Evolutionary conservation across 2,329 filamentous ascomycete genomes (phyloP).

Genomic region (Cryphonectria parasitica): DNA sequence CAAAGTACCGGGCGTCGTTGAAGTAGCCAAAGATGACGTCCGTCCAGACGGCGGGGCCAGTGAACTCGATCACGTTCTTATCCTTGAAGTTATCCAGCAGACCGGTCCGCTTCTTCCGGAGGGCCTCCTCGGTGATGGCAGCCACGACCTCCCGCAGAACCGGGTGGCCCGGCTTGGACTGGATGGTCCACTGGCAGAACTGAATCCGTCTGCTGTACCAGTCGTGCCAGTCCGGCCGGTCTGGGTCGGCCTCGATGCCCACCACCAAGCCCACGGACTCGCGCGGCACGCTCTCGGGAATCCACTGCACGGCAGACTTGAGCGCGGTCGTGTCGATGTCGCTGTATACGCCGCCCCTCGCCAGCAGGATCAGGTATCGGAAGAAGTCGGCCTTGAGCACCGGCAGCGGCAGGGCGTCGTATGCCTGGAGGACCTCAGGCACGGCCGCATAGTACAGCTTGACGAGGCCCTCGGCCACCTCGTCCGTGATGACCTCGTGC

Average conservation of each 20-base stretch:
- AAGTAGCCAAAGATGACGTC: slow-evolving; percentile 91
- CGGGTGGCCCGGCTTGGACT: slow-evolving; percentile 91
- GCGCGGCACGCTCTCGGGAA: slow-evolving; percentile 76
- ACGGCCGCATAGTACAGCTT: slow-evolving; percentile 83
- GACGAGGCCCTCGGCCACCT: slow-evolving; percentile 79
- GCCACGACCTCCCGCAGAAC: slow-evolving; percentile 85
- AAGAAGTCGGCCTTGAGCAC: slow-evolving; percentile 82
- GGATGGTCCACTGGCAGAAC: slow-evolving; percentile 99
- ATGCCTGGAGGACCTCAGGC: slow-evolving; percentile 79
- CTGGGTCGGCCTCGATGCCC: slow-evolving; percentile 95
- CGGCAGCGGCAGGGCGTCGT: slow-evolving; percentile 71
- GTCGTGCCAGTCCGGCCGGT: slow-evolving; percentile 86
- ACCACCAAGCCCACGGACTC: slow-evolving; percentile 83
- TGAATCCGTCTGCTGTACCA: slow-evolving; percentile 98
- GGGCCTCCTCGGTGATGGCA: slow-evolving; percentile 80
- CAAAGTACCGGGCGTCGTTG: slow-evolving; percentile 88
- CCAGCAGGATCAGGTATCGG: slow-evolving; percentile 70
- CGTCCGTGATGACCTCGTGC: slow-evolving; percentile 96
- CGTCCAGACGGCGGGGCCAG: slow-evolving; percentile 93
- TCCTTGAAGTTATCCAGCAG: slow-evolving; percentile 62
- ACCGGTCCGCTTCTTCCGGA: slow-evolving; percentile 71
- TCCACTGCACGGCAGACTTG: slow-evolving; percentile 83
- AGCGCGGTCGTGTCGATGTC: slow-evolving; percentile 92
- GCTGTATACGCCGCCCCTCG: slow-evolving; percentile 72
- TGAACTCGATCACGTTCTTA: slow-evolving; percentile 88